A percentile compares a stretch with the other conserved stretches of the same genome.
phyloP scores from a whole-genome alignment of 371 early-diverging fungal genomes.

The Actinomortierella wolfii region DNA sequence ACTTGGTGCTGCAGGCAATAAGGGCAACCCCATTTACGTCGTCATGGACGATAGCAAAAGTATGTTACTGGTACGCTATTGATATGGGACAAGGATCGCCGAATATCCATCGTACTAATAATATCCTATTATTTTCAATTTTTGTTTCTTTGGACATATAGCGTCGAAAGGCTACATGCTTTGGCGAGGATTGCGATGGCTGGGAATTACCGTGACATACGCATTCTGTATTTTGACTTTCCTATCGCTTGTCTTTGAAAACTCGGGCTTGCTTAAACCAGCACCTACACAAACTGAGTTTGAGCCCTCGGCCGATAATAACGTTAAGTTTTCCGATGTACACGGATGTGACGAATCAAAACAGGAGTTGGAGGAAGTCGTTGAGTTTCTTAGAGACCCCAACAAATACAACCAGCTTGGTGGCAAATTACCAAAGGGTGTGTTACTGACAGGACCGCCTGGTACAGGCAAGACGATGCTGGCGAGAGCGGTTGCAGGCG shows the following conservation, averaged over 20 bases:
- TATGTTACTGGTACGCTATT: conserved; percentile 9
- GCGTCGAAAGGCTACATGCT: conserved; percentile 66
- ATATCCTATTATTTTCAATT: background rate
- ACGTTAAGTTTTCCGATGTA: conserved; percentile 90
- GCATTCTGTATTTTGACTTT: conserved; percentile 80
- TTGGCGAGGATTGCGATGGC: conserved; percentile 75
- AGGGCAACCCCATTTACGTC: conserved; percentile 38
- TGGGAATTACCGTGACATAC: conserved; percentile 75
- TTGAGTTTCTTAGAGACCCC: conserved; percentile 93
- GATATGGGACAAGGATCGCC: conserved; percentile 15
- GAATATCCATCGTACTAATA: conserved; percentile 21
- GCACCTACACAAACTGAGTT: conserved; percentile 68
- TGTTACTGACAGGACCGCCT: conserved; percentile 98
- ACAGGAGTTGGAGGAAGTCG: conserved; percentile 94
- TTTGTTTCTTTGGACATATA: conserved; percentile 9
- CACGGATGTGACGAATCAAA: conserved; percentile 98
- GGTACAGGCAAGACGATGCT: conserved; percentile 98
- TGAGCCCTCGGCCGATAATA: conserved; percentile 67
- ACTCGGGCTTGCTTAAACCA: conserved; percentile 75
- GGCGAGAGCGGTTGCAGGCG: conserved; percentile 90
- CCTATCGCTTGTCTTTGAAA: conserved; percentile 75
- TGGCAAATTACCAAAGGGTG: conserved; percentile 96
- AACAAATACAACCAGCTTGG: conserved; percentile 89
- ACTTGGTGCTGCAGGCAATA: conserved; percentile 34
- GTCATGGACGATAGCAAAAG: conserved; percentile 33